Evolutionary conservation across 106 monocot genomes (phyloP).

Genomic region (Dendrobium catenatum): DNA sequence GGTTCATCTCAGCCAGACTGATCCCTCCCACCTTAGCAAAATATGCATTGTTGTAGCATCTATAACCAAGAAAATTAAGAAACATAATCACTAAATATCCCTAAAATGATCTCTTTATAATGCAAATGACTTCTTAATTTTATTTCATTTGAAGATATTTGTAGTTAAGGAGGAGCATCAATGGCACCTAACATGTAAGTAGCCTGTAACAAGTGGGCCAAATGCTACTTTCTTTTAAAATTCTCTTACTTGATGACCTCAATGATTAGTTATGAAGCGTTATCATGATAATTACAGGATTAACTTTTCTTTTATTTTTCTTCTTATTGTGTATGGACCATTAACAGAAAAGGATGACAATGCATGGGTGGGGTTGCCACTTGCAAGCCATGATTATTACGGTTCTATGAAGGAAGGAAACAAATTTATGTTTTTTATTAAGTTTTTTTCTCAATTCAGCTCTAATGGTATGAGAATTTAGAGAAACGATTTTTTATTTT

Average conservation of each 20-base stretch:
- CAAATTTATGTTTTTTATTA: too few relatives aligned
- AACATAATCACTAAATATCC: too few relatives aligned
- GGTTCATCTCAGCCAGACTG: slow-evolving; percentile 75
- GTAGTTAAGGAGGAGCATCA: not conserved
- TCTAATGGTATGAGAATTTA: too few relatives aligned
- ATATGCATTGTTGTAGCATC: slow-evolving; percentile 83
- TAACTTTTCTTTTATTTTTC: not conserved
- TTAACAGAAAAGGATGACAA: too few relatives aligned
- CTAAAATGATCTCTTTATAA: too few relatives aligned
- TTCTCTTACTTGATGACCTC: not conserved
- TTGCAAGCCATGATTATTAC: too few relatives aligned
- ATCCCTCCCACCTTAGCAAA: slow-evolving; percentile 86
- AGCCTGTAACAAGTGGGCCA: not conserved
- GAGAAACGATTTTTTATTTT: too few relatives aligned
- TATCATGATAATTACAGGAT: not conserved
- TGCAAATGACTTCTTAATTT: too few relatives aligned
- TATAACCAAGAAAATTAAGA: not conserved
- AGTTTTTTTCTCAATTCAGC: too few relatives aligned
- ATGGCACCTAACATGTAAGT: not conserved
- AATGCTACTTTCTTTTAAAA: not conserved
- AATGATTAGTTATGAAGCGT: not conserved
- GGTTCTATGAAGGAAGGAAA: too few relatives aligned
- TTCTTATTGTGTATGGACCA: not conserved
- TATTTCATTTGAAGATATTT: not conserved
- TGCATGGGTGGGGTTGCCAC: too few relatives aligned